Base-by-base conservation (phyloP, 257 asterid genomes). In the Nicotiana tabacum region DNA sequence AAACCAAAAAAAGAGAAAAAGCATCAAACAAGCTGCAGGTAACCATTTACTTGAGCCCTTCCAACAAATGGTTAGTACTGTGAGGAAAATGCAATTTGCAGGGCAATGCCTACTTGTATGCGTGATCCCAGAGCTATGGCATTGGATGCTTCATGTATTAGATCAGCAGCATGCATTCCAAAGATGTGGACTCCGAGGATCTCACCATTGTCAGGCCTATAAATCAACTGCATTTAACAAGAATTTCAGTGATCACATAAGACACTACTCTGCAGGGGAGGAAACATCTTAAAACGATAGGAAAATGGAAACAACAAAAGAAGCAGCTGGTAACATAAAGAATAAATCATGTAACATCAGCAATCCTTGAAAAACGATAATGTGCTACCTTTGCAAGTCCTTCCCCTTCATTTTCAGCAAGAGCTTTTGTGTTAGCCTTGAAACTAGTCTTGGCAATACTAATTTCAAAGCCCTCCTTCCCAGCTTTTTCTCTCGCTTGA, bases 91-190 rank as follows among this genome's bases (percentile, higher is more conserved):
- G 39, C 79, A 21, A 12, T 74, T 37, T 37, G 24, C 39, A 48
- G 51, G 24, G 30, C 13, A 48, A 27, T 74, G 62, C 24, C 62
- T 89, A 94, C 98, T 97, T 94, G 98, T 82, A 94, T 83, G 78
- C 88, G 92, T 67, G 97, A 91, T 77, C 98, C 98, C 95, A 94
- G 27, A 80, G 97, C 96, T 83, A 92, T 94, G 70, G 98, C 96
- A 85, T 94, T 94, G 67, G 98, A 94, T 56, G 97, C 97, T 90
- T 94, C 98, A 70, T 94, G 98, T 78, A 94, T 94, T 84, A 94
- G 98, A 90, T 94, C 98, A 68, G 98, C 98, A 33, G 98, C 98
- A 85, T 94, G 98, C 92, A 92, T 53, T 58, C 98, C 98, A 87
- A 94, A 92, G 79, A 94, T 92, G 84, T 94, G 98, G 84, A 94